Conservation (phyloP, 2,329 filamentous ascomycete species). For the Periconia macrospinosa region DNA sequence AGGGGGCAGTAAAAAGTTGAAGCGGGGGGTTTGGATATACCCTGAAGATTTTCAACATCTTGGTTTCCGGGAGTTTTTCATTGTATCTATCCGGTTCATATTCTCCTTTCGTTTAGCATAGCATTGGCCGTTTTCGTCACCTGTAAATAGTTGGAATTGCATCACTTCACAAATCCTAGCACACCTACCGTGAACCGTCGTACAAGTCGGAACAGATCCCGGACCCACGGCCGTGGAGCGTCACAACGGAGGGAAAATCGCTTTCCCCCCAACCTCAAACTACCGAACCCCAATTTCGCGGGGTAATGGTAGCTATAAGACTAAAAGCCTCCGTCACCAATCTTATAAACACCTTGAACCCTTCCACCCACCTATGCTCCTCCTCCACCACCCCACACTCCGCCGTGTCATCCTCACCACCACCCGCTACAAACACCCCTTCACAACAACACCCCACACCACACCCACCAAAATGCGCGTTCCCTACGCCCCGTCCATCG, state of each 20-base stretch:
- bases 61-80: neutral
- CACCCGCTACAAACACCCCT: neutral
- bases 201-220: too few relatives aligned
- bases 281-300: conserved; percentile 5
- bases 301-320: conserved; percentile 2
- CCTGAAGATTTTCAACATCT: too few relatives aligned
- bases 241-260: too few relatives aligned
- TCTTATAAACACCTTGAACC: conserved; percentile 5
- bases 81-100: neutral
- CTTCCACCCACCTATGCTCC: neutral
- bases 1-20: conserved; percentile 12
- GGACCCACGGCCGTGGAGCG: too few relatives aligned
- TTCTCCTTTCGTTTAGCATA: conserved; percentile 3
- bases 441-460: conserved; percentile 3
- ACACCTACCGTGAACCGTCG: too few relatives aligned
- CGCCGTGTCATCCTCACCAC: neutral
- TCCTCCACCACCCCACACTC: too few relatives aligned
- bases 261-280: neutral
- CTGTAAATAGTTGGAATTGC: conserved; percentile 5
- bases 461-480: conserved; percentile 54
- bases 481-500: conserved; percentile 56
- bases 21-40: conserved; percentile 18
- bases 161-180: too few relatives aligned
- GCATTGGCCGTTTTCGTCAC: neutral
- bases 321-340: conserved; percentile 3